These are phyloP conservation scores for Candida awuae DNA, from an alignment of 805 yeast genomes.

Conservation along the genomic window DNA sequence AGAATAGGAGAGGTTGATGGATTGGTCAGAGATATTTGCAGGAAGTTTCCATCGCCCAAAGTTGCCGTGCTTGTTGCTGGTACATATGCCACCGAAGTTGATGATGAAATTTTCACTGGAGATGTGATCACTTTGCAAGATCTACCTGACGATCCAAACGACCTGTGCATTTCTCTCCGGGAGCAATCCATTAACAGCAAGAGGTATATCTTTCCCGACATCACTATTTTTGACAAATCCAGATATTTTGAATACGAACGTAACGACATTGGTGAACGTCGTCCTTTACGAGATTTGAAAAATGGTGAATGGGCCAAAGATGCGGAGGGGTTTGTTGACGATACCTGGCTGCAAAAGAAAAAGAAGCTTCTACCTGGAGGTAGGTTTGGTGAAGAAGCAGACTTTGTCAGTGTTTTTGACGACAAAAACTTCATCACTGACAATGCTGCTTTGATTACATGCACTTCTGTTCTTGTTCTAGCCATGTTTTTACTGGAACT, in stretches of 20 bases:
- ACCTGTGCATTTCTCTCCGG: constrained; percentile 26
- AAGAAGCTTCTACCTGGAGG: constrained; percentile 13
- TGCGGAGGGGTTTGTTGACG: constrained; percentile 18
- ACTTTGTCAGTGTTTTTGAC: constrained; percentile 31
- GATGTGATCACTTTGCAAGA: constrained; percentile 20
- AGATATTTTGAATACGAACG: constrained; percentile 48
- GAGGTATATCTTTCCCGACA: constrained; percentile 44
- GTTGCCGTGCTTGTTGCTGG: constrained; percentile 55
- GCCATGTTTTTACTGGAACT: constrained; percentile 9
- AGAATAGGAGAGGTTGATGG: constrained; percentile 34
- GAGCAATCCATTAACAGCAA: constrained; percentile 24
- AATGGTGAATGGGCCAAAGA: constrained; percentile 28
- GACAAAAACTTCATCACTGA: constrained; percentile 41
- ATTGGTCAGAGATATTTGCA: constrained; percentile 44
- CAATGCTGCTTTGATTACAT: constrained; percentile 37
- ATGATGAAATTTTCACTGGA: constrained; percentile 12
- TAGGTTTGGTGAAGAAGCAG: constrained; percentile 24
- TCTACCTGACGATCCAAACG: constrained; percentile 27
- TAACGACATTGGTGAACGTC: constrained; percentile 34
- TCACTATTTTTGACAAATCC: constrained; percentile 41
- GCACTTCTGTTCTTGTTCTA: constrained; percentile 8
- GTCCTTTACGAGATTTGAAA: constrained; percentile 22
- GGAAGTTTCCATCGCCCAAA: constrained; percentile 69
- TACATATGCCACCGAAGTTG: constrained; percentile 20
- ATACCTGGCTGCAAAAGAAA: constrained; percentile 27